These are phyloP conservation scores for Didymella lethalis DNA, from an alignment of 2,329 filamentous ascomycete species.

Conservation along the genomic window DNA sequence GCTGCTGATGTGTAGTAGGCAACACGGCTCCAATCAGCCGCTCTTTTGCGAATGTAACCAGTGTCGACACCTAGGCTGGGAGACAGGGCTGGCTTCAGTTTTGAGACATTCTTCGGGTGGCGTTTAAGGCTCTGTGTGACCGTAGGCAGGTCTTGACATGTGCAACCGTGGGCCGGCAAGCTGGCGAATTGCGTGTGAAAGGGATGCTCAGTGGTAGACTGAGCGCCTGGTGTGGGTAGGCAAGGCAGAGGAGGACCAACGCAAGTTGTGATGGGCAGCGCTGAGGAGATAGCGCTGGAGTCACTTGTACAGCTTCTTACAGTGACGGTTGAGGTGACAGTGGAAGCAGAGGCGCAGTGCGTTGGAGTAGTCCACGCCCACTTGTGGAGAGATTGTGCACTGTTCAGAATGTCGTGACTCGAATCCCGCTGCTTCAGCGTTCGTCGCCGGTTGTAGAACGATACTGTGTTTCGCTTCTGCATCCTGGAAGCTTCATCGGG, in stretches of 20 bases:
- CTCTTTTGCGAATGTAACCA: constrained; percentile 10
- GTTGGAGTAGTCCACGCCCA: constrained; percentile 16
- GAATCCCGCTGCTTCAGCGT: constrained; percentile 14
- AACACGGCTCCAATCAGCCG: constrained; percentile 53
- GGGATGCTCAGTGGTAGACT: neutral
- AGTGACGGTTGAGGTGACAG: constrained; percentile 24
- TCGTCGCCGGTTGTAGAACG: constrained; percentile 30
- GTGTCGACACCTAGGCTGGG: neutral
- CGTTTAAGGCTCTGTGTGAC: constrained; percentile 2
- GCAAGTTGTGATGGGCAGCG: constrained; percentile 15
- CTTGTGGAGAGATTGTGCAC: constrained; percentile 1
- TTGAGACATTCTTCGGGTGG: neutral
- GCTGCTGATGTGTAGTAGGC: constrained; percentile 58
- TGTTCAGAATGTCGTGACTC: neutral
- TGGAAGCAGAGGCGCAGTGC: constrained; percentile 15
- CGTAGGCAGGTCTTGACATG: constrained; percentile 2
- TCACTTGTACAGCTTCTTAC: constrained; percentile 19
- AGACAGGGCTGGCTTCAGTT: neutral
- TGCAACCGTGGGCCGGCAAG: neutral
- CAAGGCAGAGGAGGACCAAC: constrained; percentile 20
- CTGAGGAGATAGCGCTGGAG: neutral
- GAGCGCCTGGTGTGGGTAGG: constrained; percentile 8
- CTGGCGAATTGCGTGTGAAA: neutral
- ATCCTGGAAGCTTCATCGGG: constrained; percentile 29
- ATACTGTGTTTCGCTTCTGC: constrained; percentile 27